Evolutionary conservation across 768 basidiomycete species (phyloP).

Genomic region (Ephemerocybe angulata): DNA sequence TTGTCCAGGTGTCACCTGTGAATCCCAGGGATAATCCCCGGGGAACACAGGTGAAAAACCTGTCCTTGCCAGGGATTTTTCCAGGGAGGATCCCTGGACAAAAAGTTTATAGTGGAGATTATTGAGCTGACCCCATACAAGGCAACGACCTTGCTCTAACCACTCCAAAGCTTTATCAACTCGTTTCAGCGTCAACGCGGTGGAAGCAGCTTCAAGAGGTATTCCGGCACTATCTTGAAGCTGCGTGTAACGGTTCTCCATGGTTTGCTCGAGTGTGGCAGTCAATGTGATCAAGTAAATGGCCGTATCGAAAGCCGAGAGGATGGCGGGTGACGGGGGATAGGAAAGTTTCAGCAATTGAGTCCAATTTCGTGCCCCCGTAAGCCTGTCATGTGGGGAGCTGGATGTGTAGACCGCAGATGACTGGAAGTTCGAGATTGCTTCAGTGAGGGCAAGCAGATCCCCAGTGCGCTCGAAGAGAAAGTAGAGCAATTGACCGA

Average conservation of each 20-base stretch:
- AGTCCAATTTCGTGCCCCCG: constrained; percentile 5
- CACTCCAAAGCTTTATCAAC: constrained; percentile 28
- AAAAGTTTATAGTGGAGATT: constrained; percentile 20
- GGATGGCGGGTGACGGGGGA: not conserved
- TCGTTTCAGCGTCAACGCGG: constrained; percentile 16
- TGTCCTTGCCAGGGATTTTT: too few relatives aligned
- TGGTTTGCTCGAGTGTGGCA: constrained; percentile 4
- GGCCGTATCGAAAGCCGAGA: not conserved
- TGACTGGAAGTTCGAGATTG: not conserved
- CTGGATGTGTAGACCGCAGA: constrained; percentile 8
- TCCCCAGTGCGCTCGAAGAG: not conserved
- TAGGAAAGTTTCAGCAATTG: not conserved
- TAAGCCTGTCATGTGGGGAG: constrained; percentile 1
- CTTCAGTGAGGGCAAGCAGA: not conserved
- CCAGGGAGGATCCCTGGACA: too few relatives aligned
- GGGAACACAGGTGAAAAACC: too few relatives aligned
- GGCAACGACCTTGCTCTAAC: constrained; percentile 28
- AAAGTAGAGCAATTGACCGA: not conserved
- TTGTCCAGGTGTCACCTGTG: too few relatives aligned
- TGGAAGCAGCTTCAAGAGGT: constrained; percentile 17
- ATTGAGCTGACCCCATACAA: constrained; percentile 26
- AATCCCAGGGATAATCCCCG: too few relatives aligned
- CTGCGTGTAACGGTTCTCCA: not conserved
- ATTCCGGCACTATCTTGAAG: not conserved
- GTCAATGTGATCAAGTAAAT: not conserved